These are phyloP conservation scores for Phytophthora pluvialis DNA, from an alignment of 352 stramenopile genomes.

Conservation along the genomic window DNA sequence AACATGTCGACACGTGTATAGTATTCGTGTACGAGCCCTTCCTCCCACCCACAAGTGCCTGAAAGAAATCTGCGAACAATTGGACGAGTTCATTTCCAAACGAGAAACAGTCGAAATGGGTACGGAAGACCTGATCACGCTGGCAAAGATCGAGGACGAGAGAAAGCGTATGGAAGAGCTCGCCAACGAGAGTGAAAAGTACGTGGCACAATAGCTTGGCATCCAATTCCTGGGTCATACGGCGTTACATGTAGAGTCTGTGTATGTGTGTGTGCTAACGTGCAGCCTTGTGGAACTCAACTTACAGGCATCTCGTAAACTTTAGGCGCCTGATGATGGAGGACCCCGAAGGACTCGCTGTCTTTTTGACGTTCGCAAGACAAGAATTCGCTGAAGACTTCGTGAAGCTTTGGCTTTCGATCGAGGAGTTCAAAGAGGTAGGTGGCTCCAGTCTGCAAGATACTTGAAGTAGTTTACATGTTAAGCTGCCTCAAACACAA, in stretches of 20 bases:
- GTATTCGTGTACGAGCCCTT: conserved; percentile 16
- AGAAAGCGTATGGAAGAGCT: conserved; percentile 27
- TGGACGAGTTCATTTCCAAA: conserved; percentile 49
- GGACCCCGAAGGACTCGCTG: conserved; percentile 31
- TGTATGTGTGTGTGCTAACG: neutral
- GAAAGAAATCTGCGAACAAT: conserved; percentile 25
- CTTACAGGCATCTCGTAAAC: conserved; percentile 34
- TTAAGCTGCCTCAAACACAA: neutral
- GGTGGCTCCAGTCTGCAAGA: neutral
- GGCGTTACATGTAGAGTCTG: no score
- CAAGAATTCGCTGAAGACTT: conserved; percentile 66
- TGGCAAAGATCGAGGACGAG: conserved; percentile 29
- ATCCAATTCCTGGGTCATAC: no score
- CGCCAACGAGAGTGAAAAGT: conserved; percentile 42
- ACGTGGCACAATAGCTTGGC: neutral
- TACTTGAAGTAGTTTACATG: neutral
- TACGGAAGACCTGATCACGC: conserved; percentile 38
- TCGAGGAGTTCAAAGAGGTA: conserved; percentile 66
- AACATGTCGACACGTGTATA: conserved; percentile 29
- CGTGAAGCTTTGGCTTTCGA: conserved; percentile 62
- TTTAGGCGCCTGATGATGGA: conserved; percentile 54
- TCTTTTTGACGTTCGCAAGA: conserved; percentile 53
- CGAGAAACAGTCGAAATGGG: conserved; percentile 43
- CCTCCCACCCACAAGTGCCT: conserved; percentile 20
- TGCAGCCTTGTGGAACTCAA: neutral